These are phyloP conservation scores for Cephalotrichum gorgonifer DNA, from an alignment of 2,329 filamentous ascomycete species.

Conservation along the genomic window DNA sequence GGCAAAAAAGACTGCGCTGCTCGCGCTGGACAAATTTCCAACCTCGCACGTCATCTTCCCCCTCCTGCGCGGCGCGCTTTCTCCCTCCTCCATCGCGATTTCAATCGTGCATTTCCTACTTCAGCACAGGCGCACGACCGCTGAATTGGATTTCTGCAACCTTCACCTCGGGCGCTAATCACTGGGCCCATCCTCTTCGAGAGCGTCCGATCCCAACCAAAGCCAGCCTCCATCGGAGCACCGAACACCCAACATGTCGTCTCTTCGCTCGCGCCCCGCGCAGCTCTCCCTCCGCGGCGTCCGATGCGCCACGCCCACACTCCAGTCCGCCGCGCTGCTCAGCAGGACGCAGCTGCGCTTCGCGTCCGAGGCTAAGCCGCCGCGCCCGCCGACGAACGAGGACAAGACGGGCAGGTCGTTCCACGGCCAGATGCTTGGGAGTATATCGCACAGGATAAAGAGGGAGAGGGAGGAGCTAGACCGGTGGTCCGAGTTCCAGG, in stretches of 20 bases:
- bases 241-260: not conserved
- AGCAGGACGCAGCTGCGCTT: slow-evolving; percentile 1
- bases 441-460: slow-evolving; percentile 41
- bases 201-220: not conserved
- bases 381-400: slow-evolving; percentile 18
- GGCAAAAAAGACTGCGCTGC: too few species aligned
- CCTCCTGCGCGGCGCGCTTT: too few species aligned
- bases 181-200: too few species aligned
- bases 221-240: not conserved
- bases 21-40: too few species aligned
- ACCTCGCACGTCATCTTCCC: too few species aligned
- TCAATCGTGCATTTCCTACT: too few species aligned
- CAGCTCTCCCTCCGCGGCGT: not conserved
- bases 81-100: too few species aligned
- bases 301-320: not conserved
- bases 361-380: slow-evolving; percentile 4
- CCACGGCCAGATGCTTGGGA: slow-evolving; percentile 50
- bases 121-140: too few species aligned
- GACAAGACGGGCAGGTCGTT: slow-evolving; percentile 32
- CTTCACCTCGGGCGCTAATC: too few species aligned
- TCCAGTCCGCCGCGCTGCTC: not conserved
- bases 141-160: too few species aligned
- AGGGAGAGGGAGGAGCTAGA: slow-evolving; percentile 44
- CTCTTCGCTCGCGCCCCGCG: slow-evolving; percentile 2
- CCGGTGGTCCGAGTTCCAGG: slow-evolving; percentile 30